Percentiles rank a stretch among this genome's conserved stretches.
Evolutionary conservation across 1,139 yeast species (phyloP).

Genomic region (Candida frijolesensis): DNA sequence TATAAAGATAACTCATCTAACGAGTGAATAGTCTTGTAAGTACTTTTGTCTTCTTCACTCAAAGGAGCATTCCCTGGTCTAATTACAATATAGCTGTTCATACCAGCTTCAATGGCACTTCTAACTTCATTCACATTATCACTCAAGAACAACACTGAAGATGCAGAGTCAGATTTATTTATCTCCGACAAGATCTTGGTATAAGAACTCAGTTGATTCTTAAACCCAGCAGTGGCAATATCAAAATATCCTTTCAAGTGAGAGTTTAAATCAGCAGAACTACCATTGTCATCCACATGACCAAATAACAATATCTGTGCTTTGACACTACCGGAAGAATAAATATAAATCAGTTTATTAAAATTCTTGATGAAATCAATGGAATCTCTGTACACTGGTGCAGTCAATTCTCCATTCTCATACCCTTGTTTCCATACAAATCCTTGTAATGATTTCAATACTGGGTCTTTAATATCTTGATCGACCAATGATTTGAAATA

Average conservation of each 20-base stretch:
- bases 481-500: slow-evolving; percentile 62
- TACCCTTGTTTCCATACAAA: slow-evolving; percentile 82
- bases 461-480: slow-evolving; percentile 75
- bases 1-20: slow-evolving; percentile 19
- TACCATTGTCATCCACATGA: slow-evolving; percentile 47
- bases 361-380: slow-evolving; percentile 52
- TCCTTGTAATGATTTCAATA: slow-evolving; percentile 80
- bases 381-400: slow-evolving; percentile 81
- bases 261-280: slow-evolving; percentile 52
- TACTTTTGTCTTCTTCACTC: slow-evolving; percentile 27
- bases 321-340: slow-evolving; percentile 88
- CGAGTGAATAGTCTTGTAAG: slow-evolving; percentile 22
- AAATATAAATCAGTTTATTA: slow-evolving; percentile 58
- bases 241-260: slow-evolving; percentile 73
- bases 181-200: slow-evolving; percentile 54
- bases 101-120: slow-evolving; percentile 73
- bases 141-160: slow-evolving; percentile 64
- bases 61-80: slow-evolving; percentile 78
- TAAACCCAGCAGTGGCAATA: slow-evolving; percentile 80
- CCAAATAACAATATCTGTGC: slow-evolving; percentile 82
- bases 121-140: slow-evolving; percentile 69
- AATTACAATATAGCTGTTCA: slow-evolving; percentile 58
- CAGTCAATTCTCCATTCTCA: slow-evolving; percentile 67
- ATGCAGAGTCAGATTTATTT: slow-evolving; percentile 24
- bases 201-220: slow-evolving; percentile 62